These are phyloP conservation scores for Chalciporus sphaerocephalus DNA, from an alignment of 768 basidiomycete genomes.

Conservation along the genomic window DNA sequence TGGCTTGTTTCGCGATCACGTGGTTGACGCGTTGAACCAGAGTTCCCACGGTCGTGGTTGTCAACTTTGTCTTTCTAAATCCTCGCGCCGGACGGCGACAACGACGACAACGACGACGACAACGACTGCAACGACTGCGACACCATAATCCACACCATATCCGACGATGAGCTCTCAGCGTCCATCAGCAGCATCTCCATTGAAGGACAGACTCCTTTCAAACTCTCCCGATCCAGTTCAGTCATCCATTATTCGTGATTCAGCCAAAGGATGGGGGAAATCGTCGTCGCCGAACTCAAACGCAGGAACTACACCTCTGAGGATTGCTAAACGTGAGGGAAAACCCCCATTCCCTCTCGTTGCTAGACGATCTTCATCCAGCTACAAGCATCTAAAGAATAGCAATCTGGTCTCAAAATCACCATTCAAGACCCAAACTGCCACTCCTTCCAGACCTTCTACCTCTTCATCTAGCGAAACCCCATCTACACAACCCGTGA, in stretches of 20 bases:
- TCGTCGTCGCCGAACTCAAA: conserved; percentile 33
- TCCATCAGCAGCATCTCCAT: conserved; percentile 38
- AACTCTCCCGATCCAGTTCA: conserved; percentile 63
- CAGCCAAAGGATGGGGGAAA: conserved; percentile 60
- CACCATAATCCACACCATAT: conserved; percentile 1
- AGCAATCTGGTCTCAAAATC: conserved; percentile 83
- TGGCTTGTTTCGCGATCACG: conserved; percentile 25
- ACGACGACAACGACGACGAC: conserved; percentile 16
- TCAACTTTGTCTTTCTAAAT: conserved; percentile 8
- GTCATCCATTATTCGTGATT: conserved; percentile 58
- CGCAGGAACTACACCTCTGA: conserved; percentile 54
- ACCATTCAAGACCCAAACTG: conserved; percentile 70
- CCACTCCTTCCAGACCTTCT: conserved; percentile 39
- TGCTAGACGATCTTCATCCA: conserved; percentile 69
- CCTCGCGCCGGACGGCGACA: conserved; percentile 12
- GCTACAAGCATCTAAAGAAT: conserved; percentile 72
- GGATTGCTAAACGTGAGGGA: conserved; percentile 69
- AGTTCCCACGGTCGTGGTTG: conserved; percentile 27
- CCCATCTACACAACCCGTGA: conserved; percentile 10
- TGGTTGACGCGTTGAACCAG: conserved; percentile 22
- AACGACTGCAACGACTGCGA: conserved; percentile 20
- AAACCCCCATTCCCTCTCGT: conserved; percentile 45
- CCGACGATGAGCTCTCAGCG: conserved; percentile 28
- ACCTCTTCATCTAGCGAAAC: conserved; percentile 11
- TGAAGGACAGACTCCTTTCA: conserved; percentile 57